phyloP scores from a whole-genome alignment of 2,329 filamentous ascomycete species.

The Keithomyces neogunnii region DNA sequence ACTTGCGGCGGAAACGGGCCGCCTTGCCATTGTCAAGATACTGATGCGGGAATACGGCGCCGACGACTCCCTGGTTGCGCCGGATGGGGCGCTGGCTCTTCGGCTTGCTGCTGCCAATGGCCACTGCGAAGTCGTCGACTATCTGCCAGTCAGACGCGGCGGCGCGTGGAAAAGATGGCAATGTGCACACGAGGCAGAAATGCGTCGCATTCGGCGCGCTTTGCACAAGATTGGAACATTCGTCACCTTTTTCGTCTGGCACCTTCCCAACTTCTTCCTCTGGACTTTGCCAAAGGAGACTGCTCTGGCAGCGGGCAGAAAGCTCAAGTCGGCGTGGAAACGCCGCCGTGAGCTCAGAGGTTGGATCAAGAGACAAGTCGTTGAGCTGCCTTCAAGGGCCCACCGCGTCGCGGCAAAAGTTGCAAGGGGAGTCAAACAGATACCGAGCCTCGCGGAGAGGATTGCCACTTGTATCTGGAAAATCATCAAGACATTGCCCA shows the following conservation, averaged over 20 bases:
- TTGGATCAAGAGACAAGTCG: background rate
- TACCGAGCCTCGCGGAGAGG: background rate
- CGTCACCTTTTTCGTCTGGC: constrained; percentile 18
- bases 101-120: constrained; percentile 32
- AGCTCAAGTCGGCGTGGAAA: background rate
- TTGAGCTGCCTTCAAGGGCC: background rate
- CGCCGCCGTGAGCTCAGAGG: background rate
- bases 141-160: constrained; percentile 29
- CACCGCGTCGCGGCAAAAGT: background rate
- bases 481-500: constrained; percentile 2
- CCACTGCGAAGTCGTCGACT: constrained; percentile 34
- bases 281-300: constrained; percentile 18
- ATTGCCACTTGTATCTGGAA: background rate
- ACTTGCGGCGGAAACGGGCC: constrained; percentile 31
- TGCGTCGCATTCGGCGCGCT: constrained; percentile 17
- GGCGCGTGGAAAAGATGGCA: constrained; percentile 30
- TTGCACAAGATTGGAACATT: constrained; percentile 15
- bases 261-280: constrained; percentile 20
- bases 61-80: constrained; percentile 33
- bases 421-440: background rate
- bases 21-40: constrained; percentile 31
- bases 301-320: constrained; percentile 2
- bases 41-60: constrained; percentile 31
- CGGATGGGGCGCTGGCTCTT: constrained; percentile 36
- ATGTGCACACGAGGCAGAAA: constrained; percentile 20